Percentiles rank a stretch among this genome's conserved stretches.
Evolutionary conservation across 768 basidiomycete genomes (phyloP).

Genomic region (Rhizopogon vinicolor): DNA sequence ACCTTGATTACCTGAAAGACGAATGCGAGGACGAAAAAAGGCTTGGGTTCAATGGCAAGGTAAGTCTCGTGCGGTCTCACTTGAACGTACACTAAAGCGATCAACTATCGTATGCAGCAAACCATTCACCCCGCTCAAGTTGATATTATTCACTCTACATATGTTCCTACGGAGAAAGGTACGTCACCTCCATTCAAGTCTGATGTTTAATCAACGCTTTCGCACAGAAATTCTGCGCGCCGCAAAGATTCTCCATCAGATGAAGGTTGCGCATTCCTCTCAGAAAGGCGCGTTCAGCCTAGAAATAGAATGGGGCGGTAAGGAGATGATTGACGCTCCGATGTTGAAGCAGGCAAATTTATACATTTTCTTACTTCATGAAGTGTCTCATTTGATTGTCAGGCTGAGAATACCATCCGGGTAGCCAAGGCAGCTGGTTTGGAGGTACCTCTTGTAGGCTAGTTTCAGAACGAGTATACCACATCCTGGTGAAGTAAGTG

Average conservation of each 20-base stretch:
- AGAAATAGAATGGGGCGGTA: constrained; percentile 46
- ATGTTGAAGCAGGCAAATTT: constrained; percentile 74
- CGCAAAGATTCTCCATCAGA: constrained; percentile 60
- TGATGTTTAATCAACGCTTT: background rate
- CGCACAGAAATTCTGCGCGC: constrained; percentile 71
- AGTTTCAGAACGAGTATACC: too few relatives aligned
- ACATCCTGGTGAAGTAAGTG: too few relatives aligned
- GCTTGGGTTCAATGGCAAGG: too few relatives aligned
- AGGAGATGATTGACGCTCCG: constrained; percentile 88
- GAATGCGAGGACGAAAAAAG: too few relatives aligned
- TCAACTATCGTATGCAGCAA: constrained; percentile 60
- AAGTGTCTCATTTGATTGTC: background rate
- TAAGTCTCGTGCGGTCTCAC: too few relatives aligned
- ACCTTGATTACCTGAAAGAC: constrained; percentile 55
- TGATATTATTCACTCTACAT: constrained; percentile 69
- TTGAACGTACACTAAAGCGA: too few relatives aligned
- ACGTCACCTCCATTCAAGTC: constrained; percentile 5
- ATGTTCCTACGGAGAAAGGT: constrained; percentile 73
- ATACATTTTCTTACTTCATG: background rate
- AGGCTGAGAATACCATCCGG: constrained; percentile 50
- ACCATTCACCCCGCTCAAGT: constrained; percentile 91
- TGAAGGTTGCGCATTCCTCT: constrained; percentile 52
- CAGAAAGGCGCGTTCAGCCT: constrained; percentile 70
- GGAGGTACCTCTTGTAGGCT: constrained; percentile 34
- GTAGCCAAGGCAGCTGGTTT: constrained; percentile 53